A percentile compares a stretch with the other conserved stretches of the same genome.
Conservation (phyloP, 495 filamentous ascomycete species). For the Usnea hakonensis region DNA sequence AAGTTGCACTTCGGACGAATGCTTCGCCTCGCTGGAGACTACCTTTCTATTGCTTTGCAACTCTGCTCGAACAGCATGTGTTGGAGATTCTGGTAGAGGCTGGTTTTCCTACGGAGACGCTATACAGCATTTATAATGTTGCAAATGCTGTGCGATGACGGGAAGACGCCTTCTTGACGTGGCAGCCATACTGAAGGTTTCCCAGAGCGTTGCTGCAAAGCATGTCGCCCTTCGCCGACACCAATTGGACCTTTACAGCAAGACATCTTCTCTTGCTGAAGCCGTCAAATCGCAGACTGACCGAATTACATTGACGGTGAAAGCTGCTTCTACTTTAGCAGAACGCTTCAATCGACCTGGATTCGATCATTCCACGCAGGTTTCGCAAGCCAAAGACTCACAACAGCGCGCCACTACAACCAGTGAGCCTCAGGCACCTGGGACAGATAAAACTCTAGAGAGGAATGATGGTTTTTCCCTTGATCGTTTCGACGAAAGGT, state of each 20-base stretch:
- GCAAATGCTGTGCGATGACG: conserved; percentile 44
- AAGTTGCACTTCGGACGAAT: background rate
- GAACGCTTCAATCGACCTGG: conserved; percentile 46
- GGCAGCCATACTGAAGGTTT: conserved; percentile 68
- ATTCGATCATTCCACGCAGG: conserved; percentile 24
- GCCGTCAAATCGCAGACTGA: conserved; percentile 57
- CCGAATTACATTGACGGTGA: conserved; percentile 53
- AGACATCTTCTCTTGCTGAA: conserved; percentile 67
- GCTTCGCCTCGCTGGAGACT: background rate
- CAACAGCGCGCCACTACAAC: conserved; percentile 12
- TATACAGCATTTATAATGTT: background rate
- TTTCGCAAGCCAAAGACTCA: conserved; percentile 21
- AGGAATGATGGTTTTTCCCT: conserved; percentile 34
- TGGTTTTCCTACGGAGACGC: background rate
- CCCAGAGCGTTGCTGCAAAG: conserved; percentile 66
- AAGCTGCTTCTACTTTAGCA: conserved; percentile 54
- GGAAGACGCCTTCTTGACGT: conserved; percentile 70
- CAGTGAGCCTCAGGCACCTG: conserved; percentile 9
- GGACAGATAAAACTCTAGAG: background rate
- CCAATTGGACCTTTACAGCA: conserved; percentile 71
- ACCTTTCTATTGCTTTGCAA: too few relatives aligned
- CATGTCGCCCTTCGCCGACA: conserved; percentile 68
- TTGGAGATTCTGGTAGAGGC: background rate
- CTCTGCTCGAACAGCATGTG: background rate
- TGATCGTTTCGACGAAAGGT: conserved; percentile 37